Conservation (phyloP, 495 filamentous ascomycete species). For the Lasiosphaeriaceae sp. region DNA sequence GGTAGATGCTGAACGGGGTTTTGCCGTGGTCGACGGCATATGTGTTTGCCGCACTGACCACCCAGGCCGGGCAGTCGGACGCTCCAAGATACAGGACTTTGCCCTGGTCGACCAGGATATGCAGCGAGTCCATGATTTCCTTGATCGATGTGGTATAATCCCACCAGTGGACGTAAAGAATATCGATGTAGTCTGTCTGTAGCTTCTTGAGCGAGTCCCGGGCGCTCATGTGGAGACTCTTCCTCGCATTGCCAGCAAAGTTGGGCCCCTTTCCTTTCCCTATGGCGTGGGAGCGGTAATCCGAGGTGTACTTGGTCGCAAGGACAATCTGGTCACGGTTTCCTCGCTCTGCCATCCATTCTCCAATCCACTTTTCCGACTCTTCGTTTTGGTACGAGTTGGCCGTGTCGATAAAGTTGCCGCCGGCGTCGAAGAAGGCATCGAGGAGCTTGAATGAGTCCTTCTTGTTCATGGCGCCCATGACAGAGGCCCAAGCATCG, state of each 20-base stretch:
- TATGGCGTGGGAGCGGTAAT: slow-evolving; percentile 14
- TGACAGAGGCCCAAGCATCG: slow-evolving; percentile 36
- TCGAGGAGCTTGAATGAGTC: slow-evolving; percentile 51
- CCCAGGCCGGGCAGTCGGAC: slow-evolving; percentile 59
- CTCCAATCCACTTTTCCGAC: slow-evolving; percentile 62
- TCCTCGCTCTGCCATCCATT: slow-evolving; percentile 54
- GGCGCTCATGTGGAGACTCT: slow-evolving; percentile 52
- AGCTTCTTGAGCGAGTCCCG: slow-evolving; percentile 56
- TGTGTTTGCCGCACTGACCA: slow-evolving; percentile 56
- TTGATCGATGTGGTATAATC: slow-evolving; percentile 56
- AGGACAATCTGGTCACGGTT: slow-evolving; percentile 59
- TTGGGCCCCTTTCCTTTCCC: slow-evolving; percentile 36
- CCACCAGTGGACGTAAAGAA: slow-evolving; percentile 63
- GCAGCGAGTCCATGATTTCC: slow-evolving; percentile 58
- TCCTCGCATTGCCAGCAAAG: slow-evolving; percentile 51
- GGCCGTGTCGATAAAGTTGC: slow-evolving; percentile 68
- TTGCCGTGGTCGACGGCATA: slow-evolving; percentile 59
- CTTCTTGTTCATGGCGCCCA: slow-evolving; percentile 19
- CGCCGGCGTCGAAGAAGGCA: slow-evolving; percentile 51
- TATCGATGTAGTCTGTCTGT: slow-evolving; percentile 61
- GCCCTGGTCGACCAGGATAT: slow-evolving; percentile 52
- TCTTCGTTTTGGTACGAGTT: slow-evolving; percentile 61
- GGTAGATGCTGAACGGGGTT: slow-evolving; percentile 61
- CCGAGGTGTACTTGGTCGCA: slow-evolving; percentile 56
- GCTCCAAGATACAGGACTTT: slow-evolving; percentile 65